These are phyloP conservation scores for Wickerhamomyces silvicola DNA, from an alignment of 805 yeast species.

Conservation along the genomic window DNA sequence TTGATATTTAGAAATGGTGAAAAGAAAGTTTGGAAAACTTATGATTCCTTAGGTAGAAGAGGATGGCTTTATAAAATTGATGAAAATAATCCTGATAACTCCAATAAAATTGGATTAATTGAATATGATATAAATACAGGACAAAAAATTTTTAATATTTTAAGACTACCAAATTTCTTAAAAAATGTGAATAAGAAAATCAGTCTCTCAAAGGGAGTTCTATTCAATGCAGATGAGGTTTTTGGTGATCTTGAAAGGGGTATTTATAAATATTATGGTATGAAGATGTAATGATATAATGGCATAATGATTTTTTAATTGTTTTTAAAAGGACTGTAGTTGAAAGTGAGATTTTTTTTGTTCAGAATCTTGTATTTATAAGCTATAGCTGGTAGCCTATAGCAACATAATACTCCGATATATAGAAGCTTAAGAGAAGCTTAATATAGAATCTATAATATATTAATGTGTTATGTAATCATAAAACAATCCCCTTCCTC, in stretches of 20 bases:
- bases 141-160: conserved; percentile 40
- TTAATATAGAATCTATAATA: too few species aligned
- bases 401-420: too few species aligned
- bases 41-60: conserved; percentile 55
- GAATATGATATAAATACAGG: conserved; percentile 63
- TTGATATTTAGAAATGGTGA: conserved; percentile 17
- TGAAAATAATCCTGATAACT: conserved; percentile 27
- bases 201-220: conserved; percentile 28
- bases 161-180: conserved; percentile 32
- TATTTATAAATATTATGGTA: conserved; percentile 36
- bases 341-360: too few species aligned
- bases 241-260: conserved; percentile 39
- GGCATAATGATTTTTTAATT: too few species aligned
- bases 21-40: conserved; percentile 23
- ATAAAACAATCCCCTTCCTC: too few species aligned
- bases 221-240: conserved; percentile 30
- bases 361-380: too few species aligned
- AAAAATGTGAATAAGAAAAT: conserved; percentile 34
- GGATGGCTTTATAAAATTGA: conserved; percentile 66
- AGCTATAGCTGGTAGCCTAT: too few species aligned
- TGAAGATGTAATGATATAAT: conserved; percentile 27
- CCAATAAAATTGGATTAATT: conserved; percentile 31
- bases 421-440: too few species aligned
- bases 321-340: too few species aligned
- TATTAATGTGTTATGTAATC: too few species aligned